Evolutionary conservation across 2,329 filamentous ascomycete genomes (phyloP), one percentile per base, ranked within the genome.

Genomic region (Diaporthe sp.): DNA sequence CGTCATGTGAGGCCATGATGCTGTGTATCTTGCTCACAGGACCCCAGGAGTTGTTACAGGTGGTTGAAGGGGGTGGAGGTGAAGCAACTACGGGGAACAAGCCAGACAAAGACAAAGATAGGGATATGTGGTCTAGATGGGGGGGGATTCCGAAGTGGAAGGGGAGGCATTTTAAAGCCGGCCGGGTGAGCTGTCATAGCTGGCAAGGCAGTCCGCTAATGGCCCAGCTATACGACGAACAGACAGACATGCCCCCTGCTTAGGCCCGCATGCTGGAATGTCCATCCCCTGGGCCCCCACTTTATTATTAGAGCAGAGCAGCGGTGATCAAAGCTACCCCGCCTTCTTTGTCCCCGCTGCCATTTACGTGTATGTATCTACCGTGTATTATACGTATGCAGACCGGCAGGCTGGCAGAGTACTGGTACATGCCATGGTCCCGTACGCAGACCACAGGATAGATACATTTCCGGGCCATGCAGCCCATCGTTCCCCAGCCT

Each of bases 1-100:
- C 82, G 81, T 83, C 81, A 8, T 76, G 67, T 58, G 78, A 76
- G 80, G 89, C 87, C 89, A 91, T 91, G 76, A 65, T 82, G 80
- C 81, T 25, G 61, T 75, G 61, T 68, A 13, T 46, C 61, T 59
- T 42, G 44, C 61, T 75, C 68, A 69, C 44, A 65, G 44, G 51
- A 68, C 67, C 51, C 55, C 69, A 57, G 55, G 55, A 69, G 62
- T 28, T 62, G 28, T 62, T 42, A 53, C 51, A 42, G 28, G 69
- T 22, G 22, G 46, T 39, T 19, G 57, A 62, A 37, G 57, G 57
- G 44, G 15, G 28, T 0, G 34, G 15, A 8, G 46, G 58, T 62
- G 69, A 31, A 70, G 55, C 55, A 73, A 70, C 31, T 37, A 44
- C 31, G 17, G 28, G 42, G 25, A 55, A 39, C 15, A 55, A 44